Conservation (phyloP, 768 basidiomycete genomes). For the Pleurotus djamor region DNA sequence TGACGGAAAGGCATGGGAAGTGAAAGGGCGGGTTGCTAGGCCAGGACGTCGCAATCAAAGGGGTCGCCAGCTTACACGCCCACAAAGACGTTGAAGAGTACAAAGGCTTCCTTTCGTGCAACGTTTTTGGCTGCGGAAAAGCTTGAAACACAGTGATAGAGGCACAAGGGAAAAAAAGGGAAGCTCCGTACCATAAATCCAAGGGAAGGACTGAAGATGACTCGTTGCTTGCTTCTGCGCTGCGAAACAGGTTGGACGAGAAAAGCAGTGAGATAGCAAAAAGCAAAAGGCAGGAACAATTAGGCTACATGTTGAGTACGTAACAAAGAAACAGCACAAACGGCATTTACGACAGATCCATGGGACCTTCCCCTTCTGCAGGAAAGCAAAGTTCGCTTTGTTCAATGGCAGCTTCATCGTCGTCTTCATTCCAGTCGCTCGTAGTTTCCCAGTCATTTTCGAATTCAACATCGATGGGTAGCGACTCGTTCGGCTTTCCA, state of each 20-base stretch:
- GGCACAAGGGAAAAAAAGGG: too few relatives aligned
- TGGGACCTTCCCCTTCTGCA: slow-evolving; percentile 37
- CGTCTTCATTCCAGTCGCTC: slow-evolving; percentile 90
- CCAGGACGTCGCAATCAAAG: too few relatives aligned
- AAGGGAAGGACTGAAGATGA: too few relatives aligned
- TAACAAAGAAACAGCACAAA: not conserved
- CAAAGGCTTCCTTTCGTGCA: not conserved
- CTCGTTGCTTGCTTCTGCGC: too few relatives aligned
- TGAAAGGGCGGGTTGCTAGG: not conserved
- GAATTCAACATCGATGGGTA: slow-evolving; percentile 78
- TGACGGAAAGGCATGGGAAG: not conserved
- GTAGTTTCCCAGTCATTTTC: slow-evolving; percentile 90
- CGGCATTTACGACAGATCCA: slow-evolving; percentile 32
- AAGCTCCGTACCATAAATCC: too few relatives aligned
- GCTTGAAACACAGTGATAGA: not conserved
- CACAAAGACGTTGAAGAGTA: not conserved
- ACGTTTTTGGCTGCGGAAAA: not conserved
- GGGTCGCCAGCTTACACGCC: not conserved
- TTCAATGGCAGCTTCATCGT: slow-evolving; percentile 71
- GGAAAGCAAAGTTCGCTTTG: slow-evolving; percentile 74
- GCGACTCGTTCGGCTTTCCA: slow-evolving; percentile 54
- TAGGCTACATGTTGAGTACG: too few relatives aligned
- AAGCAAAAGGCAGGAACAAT: too few relatives aligned
- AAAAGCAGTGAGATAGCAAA: not conserved
- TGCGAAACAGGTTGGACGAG: too few relatives aligned